These are phyloP conservation scores for Phragmites australis DNA, from an alignment of 176 grass and related monocot species.

Conservation along the genomic window DNA sequence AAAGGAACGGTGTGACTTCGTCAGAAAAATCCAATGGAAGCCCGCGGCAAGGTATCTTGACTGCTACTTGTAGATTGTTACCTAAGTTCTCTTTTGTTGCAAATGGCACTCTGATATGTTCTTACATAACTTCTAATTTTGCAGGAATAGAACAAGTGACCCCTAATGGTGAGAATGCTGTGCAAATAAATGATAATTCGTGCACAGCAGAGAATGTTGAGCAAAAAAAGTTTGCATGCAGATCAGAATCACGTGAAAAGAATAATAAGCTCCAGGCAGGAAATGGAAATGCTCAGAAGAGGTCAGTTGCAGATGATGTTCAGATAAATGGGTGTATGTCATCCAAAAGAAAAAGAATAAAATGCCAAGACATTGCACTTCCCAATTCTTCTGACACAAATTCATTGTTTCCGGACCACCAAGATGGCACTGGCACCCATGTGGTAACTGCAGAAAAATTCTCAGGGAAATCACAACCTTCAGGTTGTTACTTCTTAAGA, in stretches of 20 bases:
- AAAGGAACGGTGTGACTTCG: constrained; percentile 25
- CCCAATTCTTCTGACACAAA: constrained; percentile 29
- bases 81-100: constrained; percentile 16
- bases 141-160: constrained; percentile 39
- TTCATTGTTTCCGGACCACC: constrained; percentile 18
- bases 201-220: constrained; percentile 24
- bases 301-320: constrained; percentile 37
- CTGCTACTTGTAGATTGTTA: constrained; percentile 26
- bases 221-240: constrained; percentile 21
- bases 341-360: constrained; percentile 43
- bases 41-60: constrained; percentile 37
- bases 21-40: constrained; percentile 19
- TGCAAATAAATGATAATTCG: constrained; percentile 35
- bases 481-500: constrained; percentile 36
- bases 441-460: constrained; percentile 26
- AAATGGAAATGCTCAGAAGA: constrained; percentile 28
- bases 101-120: constrained; percentile 1
- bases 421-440: constrained; percentile 28
- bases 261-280: constrained; percentile 25
- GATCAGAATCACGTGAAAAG: constrained; percentile 24
- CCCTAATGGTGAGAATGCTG: constrained; percentile 38
- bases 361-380: background rate
- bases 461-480: constrained; percentile 38
- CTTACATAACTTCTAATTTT: constrained; percentile 37
- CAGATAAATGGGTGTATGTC: constrained; percentile 13